phyloP scores from a whole-genome alignment of 257 asterid genomes.

The Solanum gandarillasii region DNA sequence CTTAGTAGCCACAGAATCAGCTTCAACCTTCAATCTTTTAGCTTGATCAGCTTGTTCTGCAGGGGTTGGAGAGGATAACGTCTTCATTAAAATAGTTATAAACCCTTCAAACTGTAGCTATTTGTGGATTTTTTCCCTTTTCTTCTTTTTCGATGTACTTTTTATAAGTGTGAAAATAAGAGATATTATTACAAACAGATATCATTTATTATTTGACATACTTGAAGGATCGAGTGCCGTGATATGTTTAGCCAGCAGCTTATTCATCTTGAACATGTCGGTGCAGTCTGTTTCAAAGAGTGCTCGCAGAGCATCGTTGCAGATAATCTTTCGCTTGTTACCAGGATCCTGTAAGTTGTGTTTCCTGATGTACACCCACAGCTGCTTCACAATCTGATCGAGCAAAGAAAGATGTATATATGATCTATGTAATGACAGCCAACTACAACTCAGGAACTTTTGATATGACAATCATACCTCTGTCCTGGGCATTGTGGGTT shows the following conservation, averaged over 20 bases:
- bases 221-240: slow-evolving; percentile 51
- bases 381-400: slow-evolving; percentile 53
- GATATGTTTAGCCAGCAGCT: slow-evolving; percentile 77
- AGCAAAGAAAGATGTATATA: neutral
- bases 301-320: slow-evolving; percentile 57
- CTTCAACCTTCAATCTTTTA: slow-evolving; percentile 41
- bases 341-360: slow-evolving; percentile 76
- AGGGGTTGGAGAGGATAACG: neutral
- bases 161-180: neutral
- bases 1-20: slow-evolving; percentile 14
- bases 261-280: slow-evolving; percentile 92
- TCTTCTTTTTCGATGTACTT: neutral
- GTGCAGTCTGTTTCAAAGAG: slow-evolving; percentile 69
- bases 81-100: neutral
- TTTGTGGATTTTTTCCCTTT: neutral
- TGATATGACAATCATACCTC: slow-evolving; percentile 41
- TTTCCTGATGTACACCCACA: slow-evolving; percentile 71
- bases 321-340: slow-evolving; percentile 65
- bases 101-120: neutral
- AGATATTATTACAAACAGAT: neutral
- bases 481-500: slow-evolving; percentile 70
- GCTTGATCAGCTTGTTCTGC: slow-evolving; percentile 44
- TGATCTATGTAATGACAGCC: neutral
- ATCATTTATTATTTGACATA: slow-evolving; percentile 13
- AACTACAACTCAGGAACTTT: neutral